Base-by-base conservation (phyloP, 768 basidiomycete species). In the Russula sp. region DNA sequence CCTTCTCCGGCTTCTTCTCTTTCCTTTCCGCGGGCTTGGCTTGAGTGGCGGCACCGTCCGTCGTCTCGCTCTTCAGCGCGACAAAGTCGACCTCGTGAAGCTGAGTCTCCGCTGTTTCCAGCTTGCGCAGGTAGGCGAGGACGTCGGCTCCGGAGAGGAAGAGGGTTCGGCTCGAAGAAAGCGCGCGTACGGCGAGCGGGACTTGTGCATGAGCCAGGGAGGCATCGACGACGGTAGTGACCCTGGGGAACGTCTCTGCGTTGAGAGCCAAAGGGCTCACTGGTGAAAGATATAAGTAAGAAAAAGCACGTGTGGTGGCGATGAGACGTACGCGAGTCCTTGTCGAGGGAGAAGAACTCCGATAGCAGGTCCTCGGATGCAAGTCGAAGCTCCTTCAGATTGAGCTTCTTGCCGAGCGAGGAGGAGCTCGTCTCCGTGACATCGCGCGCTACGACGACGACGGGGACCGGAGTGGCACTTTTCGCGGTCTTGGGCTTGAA, bases 401-500 rank as follows among this genome's bases (percentile, higher is more conserved):
- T 85, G 57, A 92, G 79, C 72, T 83, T 85, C 76, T 91, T 94
- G 39, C 82, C 89, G 66, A 97, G 81, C 13, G 85, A 82, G 4
- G 78, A 81, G 2, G 91, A 88, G 73, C 82, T 86, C 8, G 88
- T 89, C 70, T 94, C 89, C n/a, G 91, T 91, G 32, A 82, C 79
- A 70, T 96, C 93, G 70, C 84, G 80, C 10, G 91, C 91, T 73
- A 98, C 82, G 63, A 95, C 87, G 67, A 98, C 81, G 62, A 98
- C 85, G 8, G 94, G 94, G 57, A 92, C 81, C 1, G 92, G 85
- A 35, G 82, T 84, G 7, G 89, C 91, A 0, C 84, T 82, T 74
- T 97, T 97, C n/a, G 94, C 88, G 2, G 94, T 93, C 76, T 95
- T 95, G 37, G 94, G 94, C 73, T 98, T 98, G 86, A 92, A 96